A percentile compares a stretch with the other conserved stretches of the same genome.
These are phyloP conservation scores for Anthracocystis setariae DNA, from an alignment of 1,284 basidiomycete genomes.

Conservation along the genomic window DNA sequence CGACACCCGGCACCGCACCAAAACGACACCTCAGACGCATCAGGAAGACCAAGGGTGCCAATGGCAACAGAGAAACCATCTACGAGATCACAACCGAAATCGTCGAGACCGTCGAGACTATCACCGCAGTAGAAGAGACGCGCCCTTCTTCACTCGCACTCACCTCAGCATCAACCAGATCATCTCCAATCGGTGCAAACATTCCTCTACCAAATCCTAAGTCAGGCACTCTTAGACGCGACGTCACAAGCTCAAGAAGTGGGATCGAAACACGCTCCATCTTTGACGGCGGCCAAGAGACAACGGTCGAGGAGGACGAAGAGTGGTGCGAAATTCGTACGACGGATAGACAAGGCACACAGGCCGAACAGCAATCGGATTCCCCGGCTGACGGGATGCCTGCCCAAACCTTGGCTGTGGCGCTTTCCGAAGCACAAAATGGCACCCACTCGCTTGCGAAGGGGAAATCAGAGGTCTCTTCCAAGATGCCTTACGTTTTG, in stretches of 20 bases:
- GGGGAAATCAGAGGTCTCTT: conserved; percentile 12
- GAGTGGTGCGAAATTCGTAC: conserved; percentile 53
- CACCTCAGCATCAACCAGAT: neutral
- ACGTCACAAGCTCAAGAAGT: conserved; percentile 38
- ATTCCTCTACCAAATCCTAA: neutral
- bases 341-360: conserved; percentile 4
- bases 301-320: conserved; percentile 42
- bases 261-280: conserved; percentile 42
- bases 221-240: conserved; percentile 19
- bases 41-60: conserved; percentile 43
- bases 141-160: neutral
- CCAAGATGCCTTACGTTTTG: conserved; percentile 69
- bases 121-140: conserved; percentile 54
- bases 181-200: neutral
- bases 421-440: conserved; percentile 35
- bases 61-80: conserved; percentile 58
- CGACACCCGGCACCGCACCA: conserved; percentile 8
- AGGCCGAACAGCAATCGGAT: neutral
- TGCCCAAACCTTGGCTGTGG: neutral
- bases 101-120: conserved; percentile 63
- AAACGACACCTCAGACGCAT: conserved; percentile 40
- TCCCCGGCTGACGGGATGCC: neutral
- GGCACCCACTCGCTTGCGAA: conserved; percentile 10
- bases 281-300: conserved; percentile 42
- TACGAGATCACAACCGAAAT: conserved; percentile 70